Evolutionary conservation across 768 basidiomycete genomes (phyloP).

Genomic region (Suillus variegatus): DNA sequence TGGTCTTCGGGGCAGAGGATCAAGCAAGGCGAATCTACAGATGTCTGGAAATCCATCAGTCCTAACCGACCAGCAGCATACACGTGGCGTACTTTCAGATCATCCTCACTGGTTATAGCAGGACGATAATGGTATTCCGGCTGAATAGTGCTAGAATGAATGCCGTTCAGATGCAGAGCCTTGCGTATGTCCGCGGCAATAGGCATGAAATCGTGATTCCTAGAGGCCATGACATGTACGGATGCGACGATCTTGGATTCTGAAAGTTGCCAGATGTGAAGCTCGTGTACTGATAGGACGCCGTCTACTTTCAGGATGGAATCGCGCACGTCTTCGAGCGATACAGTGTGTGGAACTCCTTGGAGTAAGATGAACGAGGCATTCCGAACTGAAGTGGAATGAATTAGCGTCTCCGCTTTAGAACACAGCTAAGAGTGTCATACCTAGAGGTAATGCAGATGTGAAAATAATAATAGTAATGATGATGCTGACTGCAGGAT

Average conservation of each 20-base stretch:
- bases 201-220: constrained; percentile 87
- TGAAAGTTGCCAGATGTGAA: constrained; percentile 97
- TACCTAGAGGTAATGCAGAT: constrained; percentile 88
- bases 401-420: constrained; percentile 6
- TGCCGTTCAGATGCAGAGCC: constrained; percentile 85
- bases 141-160: constrained; percentile 94
- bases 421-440: constrained; percentile 22
- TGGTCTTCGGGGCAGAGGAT: constrained; percentile 74
- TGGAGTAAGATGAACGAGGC: constrained; percentile 95
- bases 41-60: constrained; percentile 36
- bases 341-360: constrained; percentile 88
- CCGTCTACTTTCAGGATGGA: constrained; percentile 83
- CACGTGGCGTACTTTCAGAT: constrained; percentile 45
- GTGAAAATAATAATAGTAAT: constrained; percentile 98
- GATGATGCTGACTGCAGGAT: constrained; percentile 89
- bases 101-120: constrained; percentile 41
- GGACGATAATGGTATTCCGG: constrained; percentile 68
- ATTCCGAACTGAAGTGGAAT: constrained; percentile 60
- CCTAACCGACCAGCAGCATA: constrained; percentile 6
- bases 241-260: constrained; percentile 95
- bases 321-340: constrained; percentile 79
- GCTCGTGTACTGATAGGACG: constrained; percentile 82
- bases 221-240: constrained; percentile 87
- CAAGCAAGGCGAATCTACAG: constrained; percentile 63
- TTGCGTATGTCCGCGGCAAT: constrained; percentile 83